Evolutionary conservation across 176 grass and related monocot genomes (phyloP).

Genomic region (Pontederia crassipes): DNA sequence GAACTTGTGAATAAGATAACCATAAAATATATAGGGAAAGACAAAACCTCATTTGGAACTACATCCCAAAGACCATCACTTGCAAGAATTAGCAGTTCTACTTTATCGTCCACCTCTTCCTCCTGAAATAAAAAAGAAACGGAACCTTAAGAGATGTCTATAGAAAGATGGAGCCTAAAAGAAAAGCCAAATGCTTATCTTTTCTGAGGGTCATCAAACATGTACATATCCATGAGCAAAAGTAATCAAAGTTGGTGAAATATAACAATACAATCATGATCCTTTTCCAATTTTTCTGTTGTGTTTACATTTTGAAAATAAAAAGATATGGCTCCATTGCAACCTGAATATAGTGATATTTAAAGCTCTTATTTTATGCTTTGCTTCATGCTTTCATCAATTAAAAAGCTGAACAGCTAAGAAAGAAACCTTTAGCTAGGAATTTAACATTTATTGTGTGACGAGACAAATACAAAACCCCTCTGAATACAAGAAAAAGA

Average conservation of each 20-base stretch:
- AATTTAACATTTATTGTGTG: not conserved
- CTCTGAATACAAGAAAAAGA: slow-evolving; percentile 4
- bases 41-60: slow-evolving; percentile 79
- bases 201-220: not conserved
- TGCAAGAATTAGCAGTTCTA: slow-evolving; percentile 87
- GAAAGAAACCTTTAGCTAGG: too few species aligned
- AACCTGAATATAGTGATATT: too few species aligned
- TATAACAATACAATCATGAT: not conserved
- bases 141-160: slow-evolving; percentile 13
- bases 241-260: not conserved
- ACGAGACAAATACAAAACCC: not conserved
- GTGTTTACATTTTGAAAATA: too few species aligned
- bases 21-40: not conserved
- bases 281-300: not conserved
- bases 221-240: too few species aligned
- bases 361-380: too few species aligned
- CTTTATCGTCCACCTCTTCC: slow-evolving; percentile 44
- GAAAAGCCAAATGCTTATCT: not conserved
- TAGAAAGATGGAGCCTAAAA: not conserved
- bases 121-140: slow-evolving; percentile 30
- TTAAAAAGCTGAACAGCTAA: too few species aligned
- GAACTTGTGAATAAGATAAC: too few species aligned
- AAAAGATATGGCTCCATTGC: too few species aligned
- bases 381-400: too few species aligned
- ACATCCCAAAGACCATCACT: slow-evolving; percentile 94